Evolutionary conservation across 345 rosid species (phyloP), one percentile per base, ranked within the genome.

Genomic region (Linum tenue): DNA sequence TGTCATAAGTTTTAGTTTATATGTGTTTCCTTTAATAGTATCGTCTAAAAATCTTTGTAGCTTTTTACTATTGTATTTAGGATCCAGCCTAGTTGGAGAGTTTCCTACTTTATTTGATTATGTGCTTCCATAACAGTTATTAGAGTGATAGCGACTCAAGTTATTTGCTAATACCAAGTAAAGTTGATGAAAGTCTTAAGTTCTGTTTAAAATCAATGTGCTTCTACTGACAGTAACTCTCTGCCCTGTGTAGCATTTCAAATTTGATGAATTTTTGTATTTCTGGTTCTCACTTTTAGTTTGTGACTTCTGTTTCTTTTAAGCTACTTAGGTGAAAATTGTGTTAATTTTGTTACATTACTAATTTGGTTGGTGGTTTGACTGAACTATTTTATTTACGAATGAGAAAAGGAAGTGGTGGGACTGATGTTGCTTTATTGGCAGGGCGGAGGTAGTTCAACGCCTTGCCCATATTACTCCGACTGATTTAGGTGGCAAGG

Each of bases 401-500:
- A 5, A 43, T 48, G 14, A 48, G 9, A 48, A 41, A 41, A 41
- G 9, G 53, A 48, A 48, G 14, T 48, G 14, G 53, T 10, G 53
- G 9, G 14, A 15, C 53, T 48, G 15, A 44, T 14, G 51, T 44
- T 14, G 12, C 51, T 7, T 67, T 66, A 56, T 75, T 64, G 76
- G 78, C 85, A 94, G 99, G 90, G 44, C 76, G 60, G 89, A 88
- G 76, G 86, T 88, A 72, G 78, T 83, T 75, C 85, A 79, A 59
- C 96, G 97, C 61, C 96, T 94, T 67, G 88, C 85, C 59, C 84
- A 86, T 81, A 85, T 94, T 39, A 94, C 97, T 62, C 99, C 99
- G 55, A 76, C 73, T 75, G 99, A 94, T 75, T 73, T 94, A 64
- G 99, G 99, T 56, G 99, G 92, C 77, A 94, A 85, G 83, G 91